Evolutionary conservation across 2,329 filamentous ascomycete genomes (phyloP).

Genomic region (Raffaelea deltoideospora): DNA sequence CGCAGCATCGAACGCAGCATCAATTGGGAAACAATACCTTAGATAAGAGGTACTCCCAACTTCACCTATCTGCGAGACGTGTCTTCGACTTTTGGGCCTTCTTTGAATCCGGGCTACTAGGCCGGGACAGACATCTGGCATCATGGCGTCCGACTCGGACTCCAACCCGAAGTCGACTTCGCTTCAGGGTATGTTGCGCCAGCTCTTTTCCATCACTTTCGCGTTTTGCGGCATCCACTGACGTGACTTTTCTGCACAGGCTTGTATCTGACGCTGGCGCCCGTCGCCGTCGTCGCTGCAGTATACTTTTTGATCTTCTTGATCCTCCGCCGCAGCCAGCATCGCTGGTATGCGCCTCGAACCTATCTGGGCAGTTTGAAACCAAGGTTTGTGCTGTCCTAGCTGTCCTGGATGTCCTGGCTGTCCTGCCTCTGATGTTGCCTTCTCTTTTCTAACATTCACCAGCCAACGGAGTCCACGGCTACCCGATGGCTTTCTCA

Average conservation of each 20-base stretch:
- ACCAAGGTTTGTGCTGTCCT: constrained; percentile 19
- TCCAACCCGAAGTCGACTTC: constrained; percentile 4
- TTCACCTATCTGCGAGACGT: no score
- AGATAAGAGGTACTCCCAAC: no score
- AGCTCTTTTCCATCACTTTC: no score
- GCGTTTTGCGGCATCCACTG: neutral
- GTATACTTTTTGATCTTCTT: constrained; percentile 29
- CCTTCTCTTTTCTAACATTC: neutral
- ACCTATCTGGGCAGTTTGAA: constrained; percentile 32
- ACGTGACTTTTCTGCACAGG: constrained; percentile 12
- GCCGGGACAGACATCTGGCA: no score
- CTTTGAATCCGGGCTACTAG: no score
- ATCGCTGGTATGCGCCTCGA: constrained; percentile 33
- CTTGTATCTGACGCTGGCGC: constrained; percentile 26
- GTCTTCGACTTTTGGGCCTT: no score
- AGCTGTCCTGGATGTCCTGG: constrained; percentile 7
- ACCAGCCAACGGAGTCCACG: constrained; percentile 39
- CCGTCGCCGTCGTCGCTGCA: constrained; percentile 21
- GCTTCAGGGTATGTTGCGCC: constrained; percentile 6
- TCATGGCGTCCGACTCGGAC: neutral
- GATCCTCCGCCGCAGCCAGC: constrained; percentile 26
- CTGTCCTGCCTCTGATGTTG: neutral
- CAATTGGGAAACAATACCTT: no score
- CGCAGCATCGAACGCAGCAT: no score
- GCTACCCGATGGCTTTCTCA: constrained; percentile 44